phyloP scores from a whole-genome alignment of 805 yeast genomes.

The Wickerhamiella sorbophila region DNA sequence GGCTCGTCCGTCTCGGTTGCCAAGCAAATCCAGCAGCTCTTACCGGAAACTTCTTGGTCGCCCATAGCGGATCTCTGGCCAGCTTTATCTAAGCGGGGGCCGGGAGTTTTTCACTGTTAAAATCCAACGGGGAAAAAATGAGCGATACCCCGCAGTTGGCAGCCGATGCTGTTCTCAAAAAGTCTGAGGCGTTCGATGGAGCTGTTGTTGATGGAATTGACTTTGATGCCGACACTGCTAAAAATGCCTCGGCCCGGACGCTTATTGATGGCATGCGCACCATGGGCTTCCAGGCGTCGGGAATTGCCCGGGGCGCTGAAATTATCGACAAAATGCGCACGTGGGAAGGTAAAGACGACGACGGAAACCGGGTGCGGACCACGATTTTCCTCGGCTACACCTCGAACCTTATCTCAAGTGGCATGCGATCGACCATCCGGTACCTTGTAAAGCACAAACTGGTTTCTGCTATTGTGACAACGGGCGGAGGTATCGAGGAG shows the following conservation, averaged over 20 bases:
- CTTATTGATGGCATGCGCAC: slow-evolving; percentile 70
- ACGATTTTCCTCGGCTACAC: slow-evolving; percentile 95
- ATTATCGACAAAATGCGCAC: slow-evolving; percentile 82
- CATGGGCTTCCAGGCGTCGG: slow-evolving; percentile 96
- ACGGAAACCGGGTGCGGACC: slow-evolving; percentile 48
- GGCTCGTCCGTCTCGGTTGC: neutral
- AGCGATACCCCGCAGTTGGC: slow-evolving; percentile 46
- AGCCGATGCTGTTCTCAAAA: slow-evolving; percentile 80
- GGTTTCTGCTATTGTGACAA: slow-evolving; percentile 90
- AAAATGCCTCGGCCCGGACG: slow-evolving; percentile 65
- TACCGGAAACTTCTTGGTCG: no score
- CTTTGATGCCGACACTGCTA: slow-evolving; percentile 63
- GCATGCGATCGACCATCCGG: slow-evolving; percentile 79
- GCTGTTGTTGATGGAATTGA: slow-evolving; percentile 78
- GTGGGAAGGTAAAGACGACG: slow-evolving; percentile 79
- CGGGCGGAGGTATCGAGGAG: slow-evolving; percentile 98
- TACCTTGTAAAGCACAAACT: slow-evolving; percentile 84
- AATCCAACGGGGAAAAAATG: no score
- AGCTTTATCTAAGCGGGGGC: no score
- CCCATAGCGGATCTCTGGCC: no score
- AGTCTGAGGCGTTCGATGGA: slow-evolving; percentile 66
- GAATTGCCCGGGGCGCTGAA: slow-evolving; percentile 78
- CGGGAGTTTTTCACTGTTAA: no score
- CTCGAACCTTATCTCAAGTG: slow-evolving; percentile 88
- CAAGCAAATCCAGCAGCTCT: slow-evolving; percentile 10